Evolutionary conservation across 2,329 filamentous ascomycete genomes (phyloP).

Genomic region (Aureobasidium leucospermi): DNA sequence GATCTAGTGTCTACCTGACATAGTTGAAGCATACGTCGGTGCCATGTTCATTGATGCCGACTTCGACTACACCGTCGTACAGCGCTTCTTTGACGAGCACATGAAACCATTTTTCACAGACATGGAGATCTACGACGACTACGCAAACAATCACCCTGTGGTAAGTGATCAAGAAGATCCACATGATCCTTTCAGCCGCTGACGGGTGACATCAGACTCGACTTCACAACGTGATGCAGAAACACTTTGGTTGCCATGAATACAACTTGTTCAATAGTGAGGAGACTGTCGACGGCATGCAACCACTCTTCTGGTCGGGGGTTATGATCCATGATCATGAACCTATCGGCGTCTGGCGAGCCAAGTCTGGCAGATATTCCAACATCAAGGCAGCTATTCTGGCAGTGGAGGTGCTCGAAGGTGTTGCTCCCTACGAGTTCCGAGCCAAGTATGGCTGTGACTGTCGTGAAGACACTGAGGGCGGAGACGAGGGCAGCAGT

Average conservation of each 20-base stretch:
- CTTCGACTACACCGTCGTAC: constrained; percentile 68
- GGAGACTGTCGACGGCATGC: constrained; percentile 41
- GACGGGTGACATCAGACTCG: constrained; percentile 43
- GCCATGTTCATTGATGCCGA: constrained; percentile 85
- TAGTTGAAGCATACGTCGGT: constrained; percentile 82
- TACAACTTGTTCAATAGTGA: constrained; percentile 51
- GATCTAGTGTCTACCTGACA: constrained; percentile 60
- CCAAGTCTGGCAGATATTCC: constrained; percentile 59
- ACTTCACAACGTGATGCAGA: constrained; percentile 56
- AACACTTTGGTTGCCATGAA: constrained; percentile 58
- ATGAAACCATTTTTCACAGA: constrained; percentile 74
- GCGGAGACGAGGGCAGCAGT: neutral
- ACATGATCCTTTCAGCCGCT: neutral
- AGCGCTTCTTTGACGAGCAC: constrained; percentile 67
- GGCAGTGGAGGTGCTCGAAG: constrained; percentile 46
- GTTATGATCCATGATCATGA: constrained; percentile 68
- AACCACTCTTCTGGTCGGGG: constrained; percentile 54
- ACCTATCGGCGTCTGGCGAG: constrained; percentile 51
- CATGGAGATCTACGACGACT: constrained; percentile 81
- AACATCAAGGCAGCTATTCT: constrained; percentile 59
- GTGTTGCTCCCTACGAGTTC: constrained; percentile 51
- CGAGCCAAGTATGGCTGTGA: constrained; percentile 54
- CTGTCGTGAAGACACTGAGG: constrained; percentile 37
- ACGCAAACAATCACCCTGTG: constrained; percentile 78
- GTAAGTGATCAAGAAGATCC: constrained; percentile 21